Conservation (phyloP, 805 yeast genomes). For the Saccharomycopsis fibuligera region DNA sequence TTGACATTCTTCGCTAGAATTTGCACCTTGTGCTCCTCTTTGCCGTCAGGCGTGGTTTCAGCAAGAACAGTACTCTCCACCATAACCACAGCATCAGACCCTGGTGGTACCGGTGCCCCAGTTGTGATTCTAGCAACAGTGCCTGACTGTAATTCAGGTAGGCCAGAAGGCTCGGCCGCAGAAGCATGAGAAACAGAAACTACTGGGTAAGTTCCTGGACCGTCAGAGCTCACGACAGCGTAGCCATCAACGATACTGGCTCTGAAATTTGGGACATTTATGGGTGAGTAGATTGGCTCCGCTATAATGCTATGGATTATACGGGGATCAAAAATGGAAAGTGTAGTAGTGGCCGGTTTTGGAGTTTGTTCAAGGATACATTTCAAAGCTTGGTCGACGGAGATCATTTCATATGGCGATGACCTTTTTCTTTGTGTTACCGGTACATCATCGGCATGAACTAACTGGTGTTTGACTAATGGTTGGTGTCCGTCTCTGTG, state of each 20-base stretch:
- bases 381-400: conserved; percentile 35
- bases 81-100: conserved; percentile 47
- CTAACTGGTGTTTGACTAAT: conserved; percentile 32
- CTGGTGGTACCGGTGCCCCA: conserved; percentile 52
- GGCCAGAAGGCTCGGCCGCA: neutral
- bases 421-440: conserved; percentile 38
- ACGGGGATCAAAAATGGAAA: conserved; percentile 27
- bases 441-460: conserved; percentile 32
- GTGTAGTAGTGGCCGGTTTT: conserved; percentile 23
- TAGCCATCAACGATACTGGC: conserved; percentile 55
- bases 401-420: conserved; percentile 44
- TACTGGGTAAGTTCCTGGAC: conserved; percentile 40
- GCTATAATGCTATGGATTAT: conserved; percentile 36
- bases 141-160: conserved; percentile 27
- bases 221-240: conserved; percentile 40
- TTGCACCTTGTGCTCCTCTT: conserved; percentile 36
- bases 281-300: conserved; percentile 34
- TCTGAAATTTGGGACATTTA: conserved; percentile 42
- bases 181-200: conserved; percentile 37
- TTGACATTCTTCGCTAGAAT: conserved; percentile 36
- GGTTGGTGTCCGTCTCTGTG: neutral
- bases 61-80: conserved; percentile 45
- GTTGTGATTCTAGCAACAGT: conserved; percentile 44
- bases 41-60: conserved; percentile 31
- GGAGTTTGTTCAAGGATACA: conserved; percentile 33